Evolutionary conservation across 176 grass and related monocot species (phyloP), one percentile per base, ranked within the genome.

Genomic region (Bonia amplexicaulis): DNA sequence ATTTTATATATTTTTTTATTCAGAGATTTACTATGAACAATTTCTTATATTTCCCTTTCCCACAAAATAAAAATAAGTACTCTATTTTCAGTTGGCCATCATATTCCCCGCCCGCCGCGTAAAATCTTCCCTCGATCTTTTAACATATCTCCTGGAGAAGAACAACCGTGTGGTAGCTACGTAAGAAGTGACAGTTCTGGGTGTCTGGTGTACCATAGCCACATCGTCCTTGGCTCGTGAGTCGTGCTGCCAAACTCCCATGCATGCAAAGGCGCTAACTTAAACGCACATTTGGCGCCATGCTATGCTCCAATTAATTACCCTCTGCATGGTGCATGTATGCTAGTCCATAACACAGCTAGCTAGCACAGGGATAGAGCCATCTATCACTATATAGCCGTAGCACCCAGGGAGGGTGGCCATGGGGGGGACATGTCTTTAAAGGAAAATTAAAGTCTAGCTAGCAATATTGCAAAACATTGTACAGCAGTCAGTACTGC

Each of bases 191-290:
- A 58, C 48, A 74, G 57, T 80, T 42, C 41, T 81, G 62, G 42
- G 23, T 41, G 14, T 51, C 40, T 71, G 53, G 23, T 53, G 13
- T 65, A 55, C 16, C 45, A 19, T 26, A 80, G 35, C 33, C 47
- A 37, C 68, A 26, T 26, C 26, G 60, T 74, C 55, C 62, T 88
- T 35, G 41, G 12, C 74, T 82, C 15, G 67, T 73, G 69, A 85
- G 75, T 82, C 15, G 58, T 66, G 77, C 80, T 76, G 80, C 66
- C 76, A 52, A 85, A 89, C 77, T 80, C 81, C 49, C 62, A 80
- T 55, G 76, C 82, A 80, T 37, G 22, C 47, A 74, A 69, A 75
- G 71, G 58, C 17, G 37, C 35, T 45, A 45, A 41, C 39, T 41
- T 16, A 5, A 52, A 75, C 46, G 69, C 52, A 46, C 26, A 39